Evolutionary conservation across 768 basidiomycete genomes (phyloP).

Genomic region (Leccinum subtestaceum): DNA sequence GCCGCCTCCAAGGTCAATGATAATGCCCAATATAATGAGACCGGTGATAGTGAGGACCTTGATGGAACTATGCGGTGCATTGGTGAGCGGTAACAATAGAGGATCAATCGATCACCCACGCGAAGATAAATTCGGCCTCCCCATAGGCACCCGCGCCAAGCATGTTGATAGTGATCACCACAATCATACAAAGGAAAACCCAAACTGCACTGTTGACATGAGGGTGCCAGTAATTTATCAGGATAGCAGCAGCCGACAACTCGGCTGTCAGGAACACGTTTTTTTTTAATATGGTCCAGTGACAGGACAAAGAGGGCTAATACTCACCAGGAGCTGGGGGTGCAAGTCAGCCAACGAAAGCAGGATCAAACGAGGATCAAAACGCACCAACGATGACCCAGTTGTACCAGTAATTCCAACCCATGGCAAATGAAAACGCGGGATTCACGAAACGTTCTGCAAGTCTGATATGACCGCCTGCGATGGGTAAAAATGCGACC

Average conservation of each 20-base stretch:
- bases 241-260: constrained; percentile 54
- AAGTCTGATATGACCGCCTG: constrained; percentile 78
- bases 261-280: constrained; percentile 23
- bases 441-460: constrained; percentile 82
- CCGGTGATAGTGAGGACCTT: constrained; percentile 83
- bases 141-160: constrained; percentile 77
- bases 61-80: constrained; percentile 50
- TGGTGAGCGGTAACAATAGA: background rate
- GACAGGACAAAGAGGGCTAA: background rate
- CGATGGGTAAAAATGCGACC: constrained; percentile 74
- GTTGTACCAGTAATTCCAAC: constrained; percentile 53
- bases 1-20: constrained; percentile 87
- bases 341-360: background rate
- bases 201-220: constrained; percentile 66
- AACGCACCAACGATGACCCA: constrained; percentile 26
- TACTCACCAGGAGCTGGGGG: constrained; percentile 26
- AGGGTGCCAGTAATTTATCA: constrained; percentile 72
- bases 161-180: constrained; percentile 75
- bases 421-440: constrained; percentile 58
- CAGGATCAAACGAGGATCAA: background rate
- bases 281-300: constrained; percentile 1
- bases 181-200: constrained; percentile 73
- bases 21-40: constrained; percentile 60
- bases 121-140: constrained; percentile 85
- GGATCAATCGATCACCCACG: constrained; percentile 36